Evolutionary conservation across 2,329 filamentous ascomycete genomes (phyloP).

Genomic region (Aureobasidium namibiae): DNA sequence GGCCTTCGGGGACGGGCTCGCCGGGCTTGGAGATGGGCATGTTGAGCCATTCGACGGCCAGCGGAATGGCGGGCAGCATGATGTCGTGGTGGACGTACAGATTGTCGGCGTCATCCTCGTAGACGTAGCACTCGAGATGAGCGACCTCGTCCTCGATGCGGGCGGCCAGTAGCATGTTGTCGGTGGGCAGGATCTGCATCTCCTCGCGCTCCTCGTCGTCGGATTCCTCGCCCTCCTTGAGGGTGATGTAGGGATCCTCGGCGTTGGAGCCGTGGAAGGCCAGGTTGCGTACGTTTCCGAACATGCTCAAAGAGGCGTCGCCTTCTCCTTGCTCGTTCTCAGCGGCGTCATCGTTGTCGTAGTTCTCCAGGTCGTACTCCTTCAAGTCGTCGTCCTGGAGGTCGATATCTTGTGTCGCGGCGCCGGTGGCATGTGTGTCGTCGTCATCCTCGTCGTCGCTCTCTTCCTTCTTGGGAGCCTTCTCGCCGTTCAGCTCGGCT

Average conservation of each 20-base stretch:
- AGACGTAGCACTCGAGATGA: conserved; percentile 93
- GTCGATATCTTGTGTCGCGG: conserved; percentile 11
- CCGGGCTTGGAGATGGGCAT: conserved; percentile 68
- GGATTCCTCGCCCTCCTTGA: conserved; percentile 55
- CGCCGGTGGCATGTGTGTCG: conserved; percentile 18
- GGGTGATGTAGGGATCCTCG: conserved; percentile 92
- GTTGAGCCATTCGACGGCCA: conserved; percentile 93
- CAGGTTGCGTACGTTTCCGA: conserved; percentile 87
- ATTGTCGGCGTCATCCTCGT: conserved; percentile 91
- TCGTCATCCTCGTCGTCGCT: conserved; percentile 56
- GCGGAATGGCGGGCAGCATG: conserved; percentile 93
- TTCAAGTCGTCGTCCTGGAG: conserved; percentile 72
- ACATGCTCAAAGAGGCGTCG: conserved; percentile 76
- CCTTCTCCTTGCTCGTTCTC: conserved; percentile 47
- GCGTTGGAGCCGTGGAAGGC: conserved; percentile 92
- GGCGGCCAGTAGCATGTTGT: conserved; percentile 85
- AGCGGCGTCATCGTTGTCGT: conserved; percentile 71
- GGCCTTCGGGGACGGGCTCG: conserved; percentile 50
- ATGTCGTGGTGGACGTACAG: conserved; percentile 99
- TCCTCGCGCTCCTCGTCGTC: conserved; percentile 89
- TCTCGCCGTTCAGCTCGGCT: conserved; percentile 24
- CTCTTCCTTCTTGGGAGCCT: conserved; percentile 20
- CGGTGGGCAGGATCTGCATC: conserved; percentile 81
- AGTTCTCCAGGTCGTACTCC: conserved; percentile 93
- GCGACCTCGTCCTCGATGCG: conserved; percentile 96